Evolutionary conservation across 208 protist species (phyloP).

Genomic region (Acanthamoeba pearcei): DNA sequence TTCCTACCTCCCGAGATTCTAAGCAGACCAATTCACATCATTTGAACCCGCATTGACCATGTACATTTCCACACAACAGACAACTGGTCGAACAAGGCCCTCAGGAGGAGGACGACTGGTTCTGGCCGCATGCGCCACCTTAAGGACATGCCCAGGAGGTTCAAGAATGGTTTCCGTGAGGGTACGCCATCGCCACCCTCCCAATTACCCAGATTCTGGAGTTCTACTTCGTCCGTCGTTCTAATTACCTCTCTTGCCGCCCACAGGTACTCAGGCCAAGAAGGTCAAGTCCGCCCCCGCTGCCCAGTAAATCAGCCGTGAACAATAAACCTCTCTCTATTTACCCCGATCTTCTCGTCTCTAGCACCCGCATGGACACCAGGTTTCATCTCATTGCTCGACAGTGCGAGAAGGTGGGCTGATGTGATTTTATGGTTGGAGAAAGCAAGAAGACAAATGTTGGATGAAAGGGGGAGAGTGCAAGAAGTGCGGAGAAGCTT

Average conservation of each 20-base stretch:
- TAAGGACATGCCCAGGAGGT: conserved; percentile 96
- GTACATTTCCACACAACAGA: conserved; percentile 83
- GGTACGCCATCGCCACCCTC: conserved; percentile 75
- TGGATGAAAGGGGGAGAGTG: neutral
- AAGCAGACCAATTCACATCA: neutral
- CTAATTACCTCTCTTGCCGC: neutral
- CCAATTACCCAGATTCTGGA: neutral
- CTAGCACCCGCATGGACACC: neutral
- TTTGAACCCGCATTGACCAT: neutral
- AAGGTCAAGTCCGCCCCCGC: conserved; percentile 56
- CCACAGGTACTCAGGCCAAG: conserved; percentile 51
- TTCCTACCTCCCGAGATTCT: neutral
- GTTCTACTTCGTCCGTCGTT: neutral
- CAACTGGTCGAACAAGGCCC: conserved; percentile 98
- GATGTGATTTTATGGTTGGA: neutral
- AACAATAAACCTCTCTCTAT: conserved; percentile 56
- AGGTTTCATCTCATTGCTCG: neutral
- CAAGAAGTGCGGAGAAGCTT: neutral
- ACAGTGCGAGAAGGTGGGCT: neutral
- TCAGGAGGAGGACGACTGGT: conserved; percentile 98
- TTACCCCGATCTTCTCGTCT: neutral
- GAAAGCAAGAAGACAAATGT: neutral
- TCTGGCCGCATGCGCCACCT: conserved; percentile 99
- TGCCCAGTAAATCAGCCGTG: conserved; percentile 15
- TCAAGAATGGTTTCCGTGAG: conserved; percentile 98